Percentiles rank a stretch among this genome's conserved stretches.
Conservation (phyloP, 129 eudicot genomes). For the Escallonia rubra region DNA sequence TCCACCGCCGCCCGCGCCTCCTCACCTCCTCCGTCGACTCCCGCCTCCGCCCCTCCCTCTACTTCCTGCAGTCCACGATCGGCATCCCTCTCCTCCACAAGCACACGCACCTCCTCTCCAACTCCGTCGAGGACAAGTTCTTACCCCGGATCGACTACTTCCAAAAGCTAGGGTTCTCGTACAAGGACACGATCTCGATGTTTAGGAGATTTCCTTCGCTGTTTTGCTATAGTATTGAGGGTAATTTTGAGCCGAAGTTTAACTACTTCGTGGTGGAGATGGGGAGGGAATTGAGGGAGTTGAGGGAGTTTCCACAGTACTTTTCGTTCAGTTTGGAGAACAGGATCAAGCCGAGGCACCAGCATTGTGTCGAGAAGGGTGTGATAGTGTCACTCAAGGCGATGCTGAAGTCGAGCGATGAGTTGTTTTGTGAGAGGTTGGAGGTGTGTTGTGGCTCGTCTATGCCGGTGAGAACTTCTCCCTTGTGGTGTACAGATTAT, state of each 20-base stretch:
- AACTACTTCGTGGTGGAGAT: slow-evolving; percentile 72
- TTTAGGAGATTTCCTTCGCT: slow-evolving; percentile 72
- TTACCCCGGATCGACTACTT: slow-evolving; percentile 66
- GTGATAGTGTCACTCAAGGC: slow-evolving; percentile 68
- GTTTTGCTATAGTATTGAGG: slow-evolving; percentile 74
- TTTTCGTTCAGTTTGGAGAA: slow-evolving; percentile 86
- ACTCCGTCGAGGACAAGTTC: slow-evolving; percentile 71
- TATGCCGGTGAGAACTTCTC: slow-evolving; percentile 60
- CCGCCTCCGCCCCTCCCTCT: slow-evolving; percentile 76
- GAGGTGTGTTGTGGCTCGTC: slow-evolving; percentile 63
- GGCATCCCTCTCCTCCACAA: slow-evolving; percentile 47
- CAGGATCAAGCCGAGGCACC: slow-evolving; percentile 76
- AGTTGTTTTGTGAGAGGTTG: slow-evolving; percentile 56
- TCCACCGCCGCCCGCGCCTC: slow-evolving; percentile 87
- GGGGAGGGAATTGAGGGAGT: slow-evolving; percentile 77
- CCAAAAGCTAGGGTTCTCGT: slow-evolving; percentile 53
- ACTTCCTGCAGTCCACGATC: slow-evolving; percentile 77
- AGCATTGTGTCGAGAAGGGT: slow-evolving; percentile 54
- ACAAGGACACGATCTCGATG: slow-evolving; percentile 49
- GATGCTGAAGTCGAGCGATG: slow-evolving; percentile 53
- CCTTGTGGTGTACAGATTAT: slow-evolving; percentile 56
- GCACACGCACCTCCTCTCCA: slow-evolving; percentile 56
- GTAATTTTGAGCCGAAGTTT: slow-evolving; percentile 74
- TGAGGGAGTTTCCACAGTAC: slow-evolving; percentile 75
- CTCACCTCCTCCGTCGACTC: slow-evolving; percentile 50